Evolutionary conservation across 2,329 filamentous ascomycete genomes (phyloP).

Genomic region (Arthrobotrys entomopaga): DNA sequence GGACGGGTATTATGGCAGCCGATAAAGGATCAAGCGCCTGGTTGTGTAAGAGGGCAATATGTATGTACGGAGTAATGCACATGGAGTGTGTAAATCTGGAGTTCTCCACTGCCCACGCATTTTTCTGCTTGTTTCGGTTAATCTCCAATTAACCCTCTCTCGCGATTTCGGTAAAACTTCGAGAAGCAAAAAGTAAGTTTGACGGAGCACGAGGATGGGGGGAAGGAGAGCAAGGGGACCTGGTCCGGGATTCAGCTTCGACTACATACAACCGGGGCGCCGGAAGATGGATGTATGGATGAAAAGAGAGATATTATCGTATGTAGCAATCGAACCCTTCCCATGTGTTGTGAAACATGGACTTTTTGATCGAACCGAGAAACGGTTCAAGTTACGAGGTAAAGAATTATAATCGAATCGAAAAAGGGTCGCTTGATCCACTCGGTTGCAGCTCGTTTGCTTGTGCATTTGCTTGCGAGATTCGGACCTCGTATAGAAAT

Average conservation of each 20-base stretch:
- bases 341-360: not conserved
- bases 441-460: constrained; percentile 23
- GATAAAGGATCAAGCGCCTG: constrained; percentile 7
- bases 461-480: constrained; percentile 23
- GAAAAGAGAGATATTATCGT: no score
- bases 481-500: constrained; percentile 31
- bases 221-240: constrained; percentile 20
- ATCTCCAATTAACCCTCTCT: constrained; percentile 45
- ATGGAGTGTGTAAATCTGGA: no score
- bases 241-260: not conserved
- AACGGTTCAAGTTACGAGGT: not conserved
- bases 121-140: constrained; percentile 40
- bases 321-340: not conserved
- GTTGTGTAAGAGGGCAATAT: constrained; percentile 22
- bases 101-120: constrained; percentile 48
- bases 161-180: constrained; percentile 54
- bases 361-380: constrained; percentile 8
- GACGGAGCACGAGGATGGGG: constrained; percentile 51
- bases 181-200: constrained; percentile 15
- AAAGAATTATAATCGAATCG: not conserved
- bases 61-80: no score
- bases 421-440: constrained; percentile 46
- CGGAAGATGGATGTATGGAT: no score
- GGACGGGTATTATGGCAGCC: not conserved
- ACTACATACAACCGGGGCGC: not conserved